These are phyloP conservation scores for Paramecium sonneborni DNA, from an alignment of 73 alveolate genomes.

Conservation along the genomic window DNA sequence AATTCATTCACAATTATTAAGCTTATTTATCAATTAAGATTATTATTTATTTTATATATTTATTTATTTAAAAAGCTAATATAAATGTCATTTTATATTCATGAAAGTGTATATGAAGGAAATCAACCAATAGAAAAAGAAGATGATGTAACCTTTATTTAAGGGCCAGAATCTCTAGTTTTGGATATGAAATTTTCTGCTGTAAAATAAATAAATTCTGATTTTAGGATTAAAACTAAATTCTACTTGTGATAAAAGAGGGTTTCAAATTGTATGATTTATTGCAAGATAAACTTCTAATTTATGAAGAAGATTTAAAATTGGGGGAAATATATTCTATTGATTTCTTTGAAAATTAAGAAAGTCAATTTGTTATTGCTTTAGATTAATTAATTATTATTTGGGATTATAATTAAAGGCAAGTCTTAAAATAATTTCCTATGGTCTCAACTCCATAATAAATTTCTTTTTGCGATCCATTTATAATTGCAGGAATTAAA, in stretches of 20 bases:
- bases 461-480: background rate
- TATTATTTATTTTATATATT: too few species aligned
- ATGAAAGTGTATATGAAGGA: conserved; percentile 22
- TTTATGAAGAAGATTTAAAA: background rate
- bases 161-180: background rate
- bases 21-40: too few species aligned
- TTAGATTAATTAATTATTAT: background rate
- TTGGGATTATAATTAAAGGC: background rate
- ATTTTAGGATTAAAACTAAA: background rate
- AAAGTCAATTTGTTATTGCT: background rate
- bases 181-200: background rate
- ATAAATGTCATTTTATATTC: background rate
- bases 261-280: background rate
- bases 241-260: background rate
- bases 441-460: background rate
- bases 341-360: background rate
- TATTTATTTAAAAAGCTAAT: too few species aligned
- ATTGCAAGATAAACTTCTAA: background rate
- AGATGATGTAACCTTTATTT: background rate
- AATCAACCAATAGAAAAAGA: background rate
- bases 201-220: background rate
- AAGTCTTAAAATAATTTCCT: background rate
- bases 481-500: conserved; percentile 1
- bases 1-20: too few species aligned
- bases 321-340: background rate